phyloP scores from a whole-genome alignment of 2,329 filamentous ascomycete genomes.

The Penicillium vulpinum region DNA sequence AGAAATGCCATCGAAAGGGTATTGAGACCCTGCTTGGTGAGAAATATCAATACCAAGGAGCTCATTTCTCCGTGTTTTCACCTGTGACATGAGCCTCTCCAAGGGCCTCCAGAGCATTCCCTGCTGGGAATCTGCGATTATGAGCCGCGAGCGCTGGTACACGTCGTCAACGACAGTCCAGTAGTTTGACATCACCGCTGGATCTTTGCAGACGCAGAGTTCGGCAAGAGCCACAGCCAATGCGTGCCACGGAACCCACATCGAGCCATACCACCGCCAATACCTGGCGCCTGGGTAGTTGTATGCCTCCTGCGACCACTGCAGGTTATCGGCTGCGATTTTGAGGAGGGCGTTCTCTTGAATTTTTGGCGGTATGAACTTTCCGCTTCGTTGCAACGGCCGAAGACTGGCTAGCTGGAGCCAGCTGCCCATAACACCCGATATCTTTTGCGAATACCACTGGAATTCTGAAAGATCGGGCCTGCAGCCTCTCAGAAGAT shows the following conservation, averaged over 20 bases:
- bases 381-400: slow-evolving; percentile 26
- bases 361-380: slow-evolving; percentile 28
- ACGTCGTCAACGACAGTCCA: slow-evolving; percentile 29
- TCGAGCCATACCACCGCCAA: slow-evolving; percentile 31
- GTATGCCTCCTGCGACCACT: slow-evolving; percentile 19
- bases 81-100: slow-evolving; percentile 32
- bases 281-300: slow-evolving; percentile 20
- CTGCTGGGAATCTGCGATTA: slow-evolving; percentile 30
- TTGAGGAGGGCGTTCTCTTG: slow-evolving; percentile 25
- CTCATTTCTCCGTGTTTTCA: slow-evolving; percentile 17
- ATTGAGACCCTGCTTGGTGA: neutral
- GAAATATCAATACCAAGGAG: slow-evolving; percentile 6
- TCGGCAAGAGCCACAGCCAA: slow-evolving; percentile 35
- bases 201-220: slow-evolving; percentile 33
- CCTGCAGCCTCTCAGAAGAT: slow-evolving; percentile 21
- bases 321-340: slow-evolving; percentile 28
- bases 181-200: slow-evolving; percentile 18
- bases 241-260: slow-evolving; percentile 37
- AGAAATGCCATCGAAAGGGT: neutral
- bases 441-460: slow-evolving; percentile 26
- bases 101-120: slow-evolving; percentile 35
- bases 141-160: slow-evolving; percentile 23
- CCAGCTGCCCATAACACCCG: slow-evolving; percentile 24
- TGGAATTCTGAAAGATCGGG: slow-evolving; percentile 27
- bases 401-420: slow-evolving; percentile 32